A percentile compares a stretch with the other conserved stretches of the same genome.
Evolutionary conservation across 371 early-diverging fungal species (phyloP).

Genomic region (Mortierella sp.): DNA sequence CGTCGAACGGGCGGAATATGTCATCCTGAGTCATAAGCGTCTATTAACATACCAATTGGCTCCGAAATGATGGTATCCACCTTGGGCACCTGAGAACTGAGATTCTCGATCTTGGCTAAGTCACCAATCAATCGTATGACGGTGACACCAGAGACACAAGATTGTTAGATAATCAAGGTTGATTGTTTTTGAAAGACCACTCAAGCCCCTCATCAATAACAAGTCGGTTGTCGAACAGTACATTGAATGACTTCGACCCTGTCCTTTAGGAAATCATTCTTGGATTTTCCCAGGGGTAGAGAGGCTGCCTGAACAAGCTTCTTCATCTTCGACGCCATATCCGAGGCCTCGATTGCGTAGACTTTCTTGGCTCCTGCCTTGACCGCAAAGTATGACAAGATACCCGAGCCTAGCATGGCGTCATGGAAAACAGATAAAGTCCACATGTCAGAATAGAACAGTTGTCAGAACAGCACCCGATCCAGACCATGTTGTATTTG

Average conservation of each 20-base stretch:
- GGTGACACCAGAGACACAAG: no score
- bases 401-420: conserved; percentile 72
- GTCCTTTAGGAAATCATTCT: conserved; percentile 83
- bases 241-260: conserved; percentile 87
- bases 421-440: conserved; percentile 33
- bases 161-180: no score
- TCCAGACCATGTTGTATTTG: not conserved
- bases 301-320: conserved; percentile 77
- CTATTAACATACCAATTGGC: conserved; percentile 76
- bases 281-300: conserved; percentile 53
- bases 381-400: conserved; percentile 94
- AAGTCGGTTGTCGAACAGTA: conserved; percentile 30
- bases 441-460: not conserved
- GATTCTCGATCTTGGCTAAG: conserved; percentile 88
- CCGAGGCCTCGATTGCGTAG: conserved; percentile 96
- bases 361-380: conserved; percentile 93
- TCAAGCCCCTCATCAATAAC: no score
- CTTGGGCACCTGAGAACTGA: conserved; percentile 69
- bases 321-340: conserved; percentile 91
- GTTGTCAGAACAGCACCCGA: no score
- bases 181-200: no score
- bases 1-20: no score
- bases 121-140: not conserved
- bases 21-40: no score
- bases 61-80: conserved; percentile 97